A percentile compares a stretch with the other conserved stretches of the same genome.
phyloP scores from a whole-genome alignment of 2,329 filamentous ascomycete species.

The Clonostachys solani region DNA sequence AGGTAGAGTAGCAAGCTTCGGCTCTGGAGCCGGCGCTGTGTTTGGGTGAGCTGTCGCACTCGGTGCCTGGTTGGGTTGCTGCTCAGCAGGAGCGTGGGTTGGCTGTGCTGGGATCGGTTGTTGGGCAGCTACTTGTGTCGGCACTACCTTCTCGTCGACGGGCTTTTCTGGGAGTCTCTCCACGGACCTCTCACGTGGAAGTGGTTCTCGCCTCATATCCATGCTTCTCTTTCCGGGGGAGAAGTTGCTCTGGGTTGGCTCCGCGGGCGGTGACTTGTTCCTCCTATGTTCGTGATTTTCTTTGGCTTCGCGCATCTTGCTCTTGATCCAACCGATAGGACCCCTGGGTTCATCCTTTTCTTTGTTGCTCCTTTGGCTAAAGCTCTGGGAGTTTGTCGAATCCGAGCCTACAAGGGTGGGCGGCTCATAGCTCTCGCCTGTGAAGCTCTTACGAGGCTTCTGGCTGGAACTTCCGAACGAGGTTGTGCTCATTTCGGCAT shows the following conservation, averaged over 20 bases:
- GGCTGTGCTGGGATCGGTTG: too few relatives aligned
- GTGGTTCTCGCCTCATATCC: constrained; percentile 36
- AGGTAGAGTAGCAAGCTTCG: too few relatives aligned
- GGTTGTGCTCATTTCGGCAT: constrained; percentile 62
- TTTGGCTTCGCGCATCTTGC: constrained; percentile 56
- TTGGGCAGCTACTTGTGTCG: too few relatives aligned
- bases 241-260: constrained; percentile 19
- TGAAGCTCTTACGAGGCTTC: constrained; percentile 42
- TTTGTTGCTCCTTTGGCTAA: constrained; percentile 22
- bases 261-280: constrained; percentile 45
- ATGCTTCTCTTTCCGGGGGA: constrained; percentile 39
- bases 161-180: not conserved
- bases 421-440: constrained; percentile 33
- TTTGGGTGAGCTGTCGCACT: too few relatives aligned
- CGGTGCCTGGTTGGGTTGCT: too few relatives aligned
- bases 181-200: not conserved
- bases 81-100: too few relatives aligned
- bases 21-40: too few relatives aligned
- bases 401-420: too few relatives aligned
- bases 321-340: constrained; percentile 54
- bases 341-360: constrained; percentile 44
- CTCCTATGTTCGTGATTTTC: constrained; percentile 50
- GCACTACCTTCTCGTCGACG: not conserved
- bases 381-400: not conserved
- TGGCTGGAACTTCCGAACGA: constrained; percentile 61